These are phyloP conservation scores for Neophaeococcomyces mojaviensis DNA, from an alignment of 2,329 filamentous ascomycete species.

Conservation along the genomic window DNA sequence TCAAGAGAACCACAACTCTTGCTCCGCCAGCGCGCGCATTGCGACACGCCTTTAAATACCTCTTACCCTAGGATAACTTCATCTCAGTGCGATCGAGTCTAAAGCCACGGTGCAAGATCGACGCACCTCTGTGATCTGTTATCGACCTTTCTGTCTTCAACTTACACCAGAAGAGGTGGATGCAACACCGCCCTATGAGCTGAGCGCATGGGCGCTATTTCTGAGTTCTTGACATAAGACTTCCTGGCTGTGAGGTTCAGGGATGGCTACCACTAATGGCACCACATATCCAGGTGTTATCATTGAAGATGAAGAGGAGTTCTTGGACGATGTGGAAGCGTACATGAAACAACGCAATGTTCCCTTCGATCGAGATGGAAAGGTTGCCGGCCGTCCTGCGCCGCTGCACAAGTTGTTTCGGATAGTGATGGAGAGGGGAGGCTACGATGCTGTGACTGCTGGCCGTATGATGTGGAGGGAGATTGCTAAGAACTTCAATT, in stretches of 20 bases:
- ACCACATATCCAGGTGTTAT: conserved; percentile 8
- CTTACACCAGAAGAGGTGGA: background rate
- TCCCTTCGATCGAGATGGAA: conserved; percentile 68
- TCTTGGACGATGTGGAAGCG: conserved; percentile 63
- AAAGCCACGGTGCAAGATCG: too few relatives aligned
- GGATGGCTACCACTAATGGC: conserved; percentile 8
- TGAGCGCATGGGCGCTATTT: conserved; percentile 3
- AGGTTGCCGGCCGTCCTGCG: conserved; percentile 67
- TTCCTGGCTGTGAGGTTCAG: background rate
- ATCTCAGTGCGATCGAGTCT: too few relatives aligned
- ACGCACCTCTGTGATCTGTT: too few relatives aligned
- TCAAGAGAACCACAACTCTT: too few relatives aligned
- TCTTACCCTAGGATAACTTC: too few relatives aligned
- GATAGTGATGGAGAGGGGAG: conserved; percentile 66
- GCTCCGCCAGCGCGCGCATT: too few relatives aligned
- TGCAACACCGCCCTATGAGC: background rate
- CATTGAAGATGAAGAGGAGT: conserved; percentile 62
- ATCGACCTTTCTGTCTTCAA: background rate
- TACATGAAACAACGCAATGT: conserved; percentile 66
- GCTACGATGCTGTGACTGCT: conserved; percentile 76
- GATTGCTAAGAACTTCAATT: conserved; percentile 67
- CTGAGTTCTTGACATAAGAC: background rate
- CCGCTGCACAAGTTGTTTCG: conserved; percentile 74
- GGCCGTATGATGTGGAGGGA: conserved; percentile 81
- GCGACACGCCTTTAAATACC: too few relatives aligned